Conservation (phyloP, 1,139 yeast species). For the Nadsonia starkeyi-henricii region DNA sequence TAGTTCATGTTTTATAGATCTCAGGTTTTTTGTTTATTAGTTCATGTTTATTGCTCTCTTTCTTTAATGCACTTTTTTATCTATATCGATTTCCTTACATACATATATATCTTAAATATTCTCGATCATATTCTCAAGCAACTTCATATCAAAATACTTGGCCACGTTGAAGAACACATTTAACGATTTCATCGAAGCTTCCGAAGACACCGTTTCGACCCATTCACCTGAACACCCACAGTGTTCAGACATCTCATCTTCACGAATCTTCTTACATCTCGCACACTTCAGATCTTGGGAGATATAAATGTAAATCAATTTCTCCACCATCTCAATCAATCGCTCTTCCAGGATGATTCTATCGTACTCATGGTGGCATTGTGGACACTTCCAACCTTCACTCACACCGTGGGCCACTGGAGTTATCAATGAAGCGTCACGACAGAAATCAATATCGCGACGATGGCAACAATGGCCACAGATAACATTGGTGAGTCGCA, state of each 20-base stretch:
- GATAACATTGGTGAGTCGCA: conserved; percentile 51
- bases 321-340: conserved; percentile 49
- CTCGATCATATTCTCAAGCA: conserved; percentile 31
- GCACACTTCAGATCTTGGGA: conserved; percentile 71
- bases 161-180: conserved; percentile 47
- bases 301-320: conserved; percentile 44
- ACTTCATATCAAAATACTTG: conserved; percentile 41
- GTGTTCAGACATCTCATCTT: conserved; percentile 55
- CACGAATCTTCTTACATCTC: conserved; percentile 58
- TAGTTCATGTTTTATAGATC: too few relatives aligned
- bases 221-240: conserved; percentile 86
- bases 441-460: conserved; percentile 74
- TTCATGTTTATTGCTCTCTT: neutral
- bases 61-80: neutral
- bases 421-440: conserved; percentile 24
- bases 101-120: neutral
- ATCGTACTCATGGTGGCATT: conserved; percentile 53
- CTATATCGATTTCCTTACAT: neutral
- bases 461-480: conserved; percentile 71
- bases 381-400: conserved; percentile 32
- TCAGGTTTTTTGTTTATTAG: too few relatives aligned
- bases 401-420: conserved; percentile 28
- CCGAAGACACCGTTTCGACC: conserved; percentile 42
- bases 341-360: conserved; percentile 65
- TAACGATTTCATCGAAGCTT: conserved; percentile 33